Evolutionary conservation across 768 basidiomycete species (phyloP).

Genomic region (Paxillus ammoniavirescens): DNA sequence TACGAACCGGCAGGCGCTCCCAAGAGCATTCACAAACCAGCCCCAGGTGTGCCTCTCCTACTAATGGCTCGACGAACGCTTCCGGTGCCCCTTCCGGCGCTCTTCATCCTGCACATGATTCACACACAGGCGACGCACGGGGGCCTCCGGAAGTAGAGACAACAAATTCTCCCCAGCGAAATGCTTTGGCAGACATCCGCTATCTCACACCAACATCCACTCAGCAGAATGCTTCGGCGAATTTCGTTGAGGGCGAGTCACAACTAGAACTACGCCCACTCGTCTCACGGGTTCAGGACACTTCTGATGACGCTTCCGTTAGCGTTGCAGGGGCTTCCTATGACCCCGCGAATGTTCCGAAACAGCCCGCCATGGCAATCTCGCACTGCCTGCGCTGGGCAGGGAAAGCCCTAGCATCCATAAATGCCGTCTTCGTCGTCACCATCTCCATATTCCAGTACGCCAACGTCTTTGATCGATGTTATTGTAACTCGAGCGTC

Average conservation of each 20-base stretch:
- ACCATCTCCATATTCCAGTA: constrained; percentile 30
- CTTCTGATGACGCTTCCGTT: neutral
- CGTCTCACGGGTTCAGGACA: too few relatives aligned
- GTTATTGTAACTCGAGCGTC: constrained; percentile 32
- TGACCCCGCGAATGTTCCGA: too few relatives aligned
- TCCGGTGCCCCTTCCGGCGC: too few relatives aligned
- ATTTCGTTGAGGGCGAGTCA: too few relatives aligned
- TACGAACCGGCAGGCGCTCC: neutral
- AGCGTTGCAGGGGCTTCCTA: neutral
- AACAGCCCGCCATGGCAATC: neutral
- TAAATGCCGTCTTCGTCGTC: constrained; percentile 27
- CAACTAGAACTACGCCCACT: too few relatives aligned
- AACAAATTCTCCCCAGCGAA: too few relatives aligned
- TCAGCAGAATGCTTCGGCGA: too few relatives aligned
- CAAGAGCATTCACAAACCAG: neutral
- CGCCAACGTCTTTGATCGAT: constrained; percentile 23
- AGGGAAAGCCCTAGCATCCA: constrained; percentile 28
- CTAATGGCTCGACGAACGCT: neutral
- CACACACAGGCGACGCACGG: neutral
- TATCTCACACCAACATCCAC: too few relatives aligned
- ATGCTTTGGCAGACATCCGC: too few relatives aligned
- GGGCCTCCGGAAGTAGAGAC: too few relatives aligned
- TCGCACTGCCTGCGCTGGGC: constrained; percentile 24
- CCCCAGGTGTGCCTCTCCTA: neutral
- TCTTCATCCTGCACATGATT: too few relatives aligned